Conservation (phyloP, 441 rosid species). For the Lepidium campestre region DNA sequence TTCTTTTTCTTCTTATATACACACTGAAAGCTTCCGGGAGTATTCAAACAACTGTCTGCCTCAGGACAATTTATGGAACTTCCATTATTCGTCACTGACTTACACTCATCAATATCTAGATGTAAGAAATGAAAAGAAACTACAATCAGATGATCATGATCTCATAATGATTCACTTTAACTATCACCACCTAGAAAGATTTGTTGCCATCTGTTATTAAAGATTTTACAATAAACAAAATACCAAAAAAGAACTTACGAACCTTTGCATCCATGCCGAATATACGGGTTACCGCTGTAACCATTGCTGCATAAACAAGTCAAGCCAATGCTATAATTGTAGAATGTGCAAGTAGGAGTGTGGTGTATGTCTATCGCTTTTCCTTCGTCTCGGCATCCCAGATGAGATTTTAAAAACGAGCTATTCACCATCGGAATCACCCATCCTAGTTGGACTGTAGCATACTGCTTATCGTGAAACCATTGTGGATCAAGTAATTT, state of each 20-base stretch:
- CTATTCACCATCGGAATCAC: background rate
- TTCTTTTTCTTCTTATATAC: background rate
- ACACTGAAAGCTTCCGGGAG: background rate
- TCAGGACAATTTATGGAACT: too few species aligned
- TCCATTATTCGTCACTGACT: accelerated
- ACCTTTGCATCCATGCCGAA: constrained; percentile 31
- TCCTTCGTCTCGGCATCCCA: too few species aligned
- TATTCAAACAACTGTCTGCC: background rate
- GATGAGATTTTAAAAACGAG: background rate
- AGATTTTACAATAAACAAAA: background rate
- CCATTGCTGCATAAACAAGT: constrained; percentile 14
- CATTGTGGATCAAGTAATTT: background rate
- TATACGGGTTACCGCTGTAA: constrained; percentile 34
- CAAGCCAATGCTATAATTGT: background rate
- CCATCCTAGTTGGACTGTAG: background rate
- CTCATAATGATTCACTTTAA: background rate
- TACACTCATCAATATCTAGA: constrained; percentile 10
- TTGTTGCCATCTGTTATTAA: background rate
- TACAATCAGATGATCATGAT: background rate
- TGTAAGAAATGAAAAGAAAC: background rate
- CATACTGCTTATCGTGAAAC: background rate
- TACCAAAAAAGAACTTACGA: background rate
- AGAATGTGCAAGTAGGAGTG: background rate
- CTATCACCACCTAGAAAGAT: background rate
- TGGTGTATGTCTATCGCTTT: too few species aligned